Percentiles rank a stretch among this genome's conserved stretches.
Conservation (phyloP, 2,329 filamentous ascomycete genomes). For the Parascedosporium putredinis region DNA sequence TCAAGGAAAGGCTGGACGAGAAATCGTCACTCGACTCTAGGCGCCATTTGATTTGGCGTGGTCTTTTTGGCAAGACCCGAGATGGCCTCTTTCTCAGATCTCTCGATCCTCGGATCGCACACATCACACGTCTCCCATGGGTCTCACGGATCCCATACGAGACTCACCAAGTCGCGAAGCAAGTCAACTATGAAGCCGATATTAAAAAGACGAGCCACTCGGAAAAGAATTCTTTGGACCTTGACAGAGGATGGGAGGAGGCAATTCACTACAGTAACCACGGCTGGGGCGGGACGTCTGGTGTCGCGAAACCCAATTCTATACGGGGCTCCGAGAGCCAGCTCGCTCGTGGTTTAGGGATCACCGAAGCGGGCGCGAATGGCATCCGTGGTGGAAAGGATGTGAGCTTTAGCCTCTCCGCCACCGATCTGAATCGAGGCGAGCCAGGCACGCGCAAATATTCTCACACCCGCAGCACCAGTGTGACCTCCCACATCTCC, state of each 20-base stretch:
- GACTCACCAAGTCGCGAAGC: conserved; percentile 4
- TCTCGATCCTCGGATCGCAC: background rate
- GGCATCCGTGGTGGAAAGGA: conserved; percentile 25
- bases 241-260: conserved; percentile 50
- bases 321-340: background rate
- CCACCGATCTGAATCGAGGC: conserved; percentile 18
- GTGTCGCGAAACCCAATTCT: background rate
- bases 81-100: conserved; percentile 6
- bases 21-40: background rate
- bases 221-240: conserved; percentile 52
- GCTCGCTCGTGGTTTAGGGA: conserved; percentile 7
- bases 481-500: conserved; percentile 46
- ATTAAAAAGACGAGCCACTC: conserved; percentile 46
- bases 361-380: conserved; percentile 4
- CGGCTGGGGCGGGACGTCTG: conserved; percentile 19
- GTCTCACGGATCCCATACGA: background rate
- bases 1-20: background rate
- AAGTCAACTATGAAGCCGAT: conserved; percentile 24
- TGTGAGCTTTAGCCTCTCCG: conserved; percentile 35
- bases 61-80: no score
- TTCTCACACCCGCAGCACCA: conserved; percentile 48
- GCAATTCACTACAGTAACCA: conserved; percentile 30
- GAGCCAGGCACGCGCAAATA: conserved; percentile 25
- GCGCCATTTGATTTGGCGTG: no score
- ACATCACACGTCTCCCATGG: background rate